Percentiles rank a stretch among this genome's conserved stretches.
Evolutionary conservation across 1,139 yeast genomes (phyloP).

Genomic region (Blastobotrys indianensis): DNA sequence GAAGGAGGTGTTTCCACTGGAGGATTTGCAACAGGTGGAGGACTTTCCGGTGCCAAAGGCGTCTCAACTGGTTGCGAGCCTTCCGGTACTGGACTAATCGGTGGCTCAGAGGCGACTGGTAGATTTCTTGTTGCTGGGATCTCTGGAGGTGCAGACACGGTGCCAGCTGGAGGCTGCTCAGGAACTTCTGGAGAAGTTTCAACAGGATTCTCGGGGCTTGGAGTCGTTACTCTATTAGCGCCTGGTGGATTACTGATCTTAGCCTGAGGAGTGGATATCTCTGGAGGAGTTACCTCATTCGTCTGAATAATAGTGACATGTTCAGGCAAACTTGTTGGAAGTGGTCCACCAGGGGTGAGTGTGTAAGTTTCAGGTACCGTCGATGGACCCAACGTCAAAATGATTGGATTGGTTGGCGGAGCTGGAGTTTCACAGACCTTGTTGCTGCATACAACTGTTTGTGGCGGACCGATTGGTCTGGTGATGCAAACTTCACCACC

Average conservation of each 20-base stretch:
- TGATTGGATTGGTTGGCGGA: no score
- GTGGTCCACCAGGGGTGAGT: not conserved
- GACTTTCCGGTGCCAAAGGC: not conserved
- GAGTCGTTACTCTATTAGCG: no score
- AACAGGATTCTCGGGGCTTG: no score
- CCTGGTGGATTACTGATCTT: no score
- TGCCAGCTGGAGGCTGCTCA: not conserved
- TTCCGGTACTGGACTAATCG: not conserved
- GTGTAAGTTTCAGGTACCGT: not conserved
- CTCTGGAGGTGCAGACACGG: not conserved
- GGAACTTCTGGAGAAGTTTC: not conserved
- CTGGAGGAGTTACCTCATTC: not conserved
- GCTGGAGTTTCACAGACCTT: no score
- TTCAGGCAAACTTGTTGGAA: not conserved
- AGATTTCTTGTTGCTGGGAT: not conserved
- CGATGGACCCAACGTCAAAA: no score
- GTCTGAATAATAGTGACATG: no score
- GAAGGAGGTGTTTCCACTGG: not conserved
- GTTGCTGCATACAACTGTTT: no score
- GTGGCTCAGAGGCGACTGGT: not conserved
- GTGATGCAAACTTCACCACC: not conserved
- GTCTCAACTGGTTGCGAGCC: not conserved
- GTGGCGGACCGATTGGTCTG: not conserved
- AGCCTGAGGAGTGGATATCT: not conserved
- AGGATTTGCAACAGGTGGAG: not conserved